Conservation (phyloP, 257 asterid species). For the Forsythia viridissima region DNA sequence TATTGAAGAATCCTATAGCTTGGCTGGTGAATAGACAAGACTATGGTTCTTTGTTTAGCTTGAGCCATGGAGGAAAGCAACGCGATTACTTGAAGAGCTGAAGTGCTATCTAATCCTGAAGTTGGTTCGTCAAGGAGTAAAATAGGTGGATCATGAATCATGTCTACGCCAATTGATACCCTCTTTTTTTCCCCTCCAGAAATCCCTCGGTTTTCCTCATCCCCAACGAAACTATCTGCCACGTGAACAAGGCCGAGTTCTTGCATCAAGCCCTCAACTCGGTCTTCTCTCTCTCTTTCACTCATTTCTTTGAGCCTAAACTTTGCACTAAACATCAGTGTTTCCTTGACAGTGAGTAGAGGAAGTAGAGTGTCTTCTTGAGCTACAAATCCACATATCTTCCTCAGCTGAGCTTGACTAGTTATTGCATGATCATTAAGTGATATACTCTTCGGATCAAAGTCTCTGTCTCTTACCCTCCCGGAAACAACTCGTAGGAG, state of each 20-base stretch:
- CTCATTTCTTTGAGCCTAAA: slow-evolving; percentile 56
- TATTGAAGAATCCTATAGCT: slow-evolving; percentile 70
- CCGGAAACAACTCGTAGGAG: slow-evolving; percentile 65
- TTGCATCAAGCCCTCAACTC: slow-evolving; percentile 67
- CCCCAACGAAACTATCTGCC: slow-evolving; percentile 64
- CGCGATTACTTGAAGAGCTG: slow-evolving; percentile 80
- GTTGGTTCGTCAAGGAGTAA: slow-evolving; percentile 88
- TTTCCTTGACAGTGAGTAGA: slow-evolving; percentile 69
- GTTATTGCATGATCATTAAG: slow-evolving; percentile 42
- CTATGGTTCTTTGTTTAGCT: slow-evolving; percentile 55
- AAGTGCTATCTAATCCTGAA: slow-evolving; percentile 83
- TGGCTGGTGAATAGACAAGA: slow-evolving; percentile 81
- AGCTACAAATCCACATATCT: slow-evolving; percentile 73
- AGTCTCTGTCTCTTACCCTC: slow-evolving; percentile 46
- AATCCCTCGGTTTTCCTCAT: slow-evolving; percentile 76
- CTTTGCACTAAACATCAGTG: slow-evolving; percentile 63
- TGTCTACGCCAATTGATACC: slow-evolving; percentile 79
- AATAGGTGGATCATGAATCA: slow-evolving; percentile 78
- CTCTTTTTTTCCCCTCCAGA: slow-evolving; percentile 88
- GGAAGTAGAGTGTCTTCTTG: slow-evolving; percentile 83
- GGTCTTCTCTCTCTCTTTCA: slow-evolving; percentile 36
- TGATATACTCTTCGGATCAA: slow-evolving; percentile 47
- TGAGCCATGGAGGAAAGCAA: slow-evolving; percentile 73
- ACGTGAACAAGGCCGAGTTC: slow-evolving; percentile 85
- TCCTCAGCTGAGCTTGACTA: slow-evolving; percentile 56